Base-by-base conservation (phyloP, 2,329 filamentous ascomycete genomes). In the Sporothrix dimorphospora region DNA sequence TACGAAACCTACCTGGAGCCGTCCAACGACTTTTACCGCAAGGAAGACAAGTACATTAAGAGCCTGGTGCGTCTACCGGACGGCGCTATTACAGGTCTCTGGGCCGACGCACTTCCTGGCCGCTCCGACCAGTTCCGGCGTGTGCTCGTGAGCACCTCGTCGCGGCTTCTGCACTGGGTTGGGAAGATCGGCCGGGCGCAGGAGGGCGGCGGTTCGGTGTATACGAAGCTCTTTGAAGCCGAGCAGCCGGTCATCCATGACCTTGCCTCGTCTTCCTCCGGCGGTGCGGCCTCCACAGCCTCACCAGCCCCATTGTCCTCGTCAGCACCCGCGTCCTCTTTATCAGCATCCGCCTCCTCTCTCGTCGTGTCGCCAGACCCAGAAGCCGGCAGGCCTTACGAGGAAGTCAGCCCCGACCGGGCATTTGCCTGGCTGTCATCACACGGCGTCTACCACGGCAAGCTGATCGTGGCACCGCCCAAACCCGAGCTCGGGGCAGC, bases 1-100 rank as follows among this genome's bases (percentile, higher is more conserved):
- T 98, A 97, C 82, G 96, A 99, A 82, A 91, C 91, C 21, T 98
- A 94, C 78, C 95, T 99, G 78, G 96, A 99, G 81, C 94, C 94
- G 3, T 92, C 94, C 16, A 94, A 92, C 66, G 96, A 98, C 80
- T 98, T 98, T 82, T 98, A 98, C 82, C 89, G 94, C 76, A 92
- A 95, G 79, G 94, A 98, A 81, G 96, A 99, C 80, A 94, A 94
- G 81, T 97, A 97, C 80, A 82, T 97, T 73, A 95, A 95, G 80
- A 88, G 87, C 47, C 87, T 99, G 24, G 94, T 94, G 80, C 94
- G 92, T 79, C 87, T 94, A 8, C 88, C 91, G 1, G 94, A 97
- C 80, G 93, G 92, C 0, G 69, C 94, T 0, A 88, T 98, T 47
- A 93, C 92, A 0, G 96, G 96, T 1, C 79, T 98, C 19, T 97